These are phyloP conservation scores for Pichia norvegensis DNA, from an alignment of 1,139 yeast genomes.

Conservation along the genomic window DNA sequence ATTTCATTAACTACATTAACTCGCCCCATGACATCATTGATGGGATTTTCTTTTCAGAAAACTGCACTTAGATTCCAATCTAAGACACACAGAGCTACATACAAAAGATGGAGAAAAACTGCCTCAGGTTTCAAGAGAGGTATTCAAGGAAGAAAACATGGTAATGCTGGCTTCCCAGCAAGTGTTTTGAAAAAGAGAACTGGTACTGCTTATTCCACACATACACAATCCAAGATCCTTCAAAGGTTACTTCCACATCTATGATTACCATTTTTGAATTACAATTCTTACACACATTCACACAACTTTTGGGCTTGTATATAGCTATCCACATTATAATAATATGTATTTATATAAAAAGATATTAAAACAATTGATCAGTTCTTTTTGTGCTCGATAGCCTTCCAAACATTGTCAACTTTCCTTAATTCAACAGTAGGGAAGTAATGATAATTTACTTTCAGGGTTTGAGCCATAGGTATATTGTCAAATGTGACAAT, in stretches of 20 bases:
- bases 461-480: constrained; percentile 77
- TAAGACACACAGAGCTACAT: constrained; percentile 70
- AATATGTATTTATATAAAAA: background rate
- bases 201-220: constrained; percentile 53
- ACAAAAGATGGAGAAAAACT: constrained; percentile 77
- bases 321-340: background rate
- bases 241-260: constrained; percentile 35
- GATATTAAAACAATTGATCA: background rate
- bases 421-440: constrained; percentile 56
- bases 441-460: constrained; percentile 86
- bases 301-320: background rate
- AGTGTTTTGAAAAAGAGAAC: constrained; percentile 56
- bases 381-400: background rate
- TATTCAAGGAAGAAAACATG: constrained; percentile 85
- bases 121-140: constrained; percentile 47
- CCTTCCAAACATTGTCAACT: constrained; percentile 13
- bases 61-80: constrained; percentile 34
- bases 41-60: background rate
- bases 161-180: constrained; percentile 81
- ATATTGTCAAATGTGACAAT: constrained; percentile 78
- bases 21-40: constrained; percentile 4
- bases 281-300: background rate
- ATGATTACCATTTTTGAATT: constrained; percentile 8
- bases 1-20: constrained; percentile 1
- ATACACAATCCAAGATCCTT: constrained; percentile 50